A percentile compares a stretch with the other conserved stretches of the same genome.
Conservation (phyloP, 495 filamentous ascomycete genomes). For the Pyrenopolyporus hunteri region DNA sequence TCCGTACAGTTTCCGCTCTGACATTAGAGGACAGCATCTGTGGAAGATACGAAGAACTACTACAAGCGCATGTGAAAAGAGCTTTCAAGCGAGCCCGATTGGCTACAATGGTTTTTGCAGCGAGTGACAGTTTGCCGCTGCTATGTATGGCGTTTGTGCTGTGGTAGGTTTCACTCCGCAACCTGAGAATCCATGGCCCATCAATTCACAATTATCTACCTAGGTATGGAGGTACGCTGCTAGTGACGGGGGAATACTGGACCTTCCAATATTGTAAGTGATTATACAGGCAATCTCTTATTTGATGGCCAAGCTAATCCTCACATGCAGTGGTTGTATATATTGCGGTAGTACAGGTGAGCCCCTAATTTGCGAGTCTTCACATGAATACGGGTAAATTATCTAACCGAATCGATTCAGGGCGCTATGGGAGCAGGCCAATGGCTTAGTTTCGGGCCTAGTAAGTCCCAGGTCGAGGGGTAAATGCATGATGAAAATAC, state of each 20-base stretch:
- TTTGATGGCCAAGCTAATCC: constrained; percentile 14
- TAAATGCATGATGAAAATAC: background rate
- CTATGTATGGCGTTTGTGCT: constrained; percentile 63
- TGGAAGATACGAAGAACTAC: constrained; percentile 53
- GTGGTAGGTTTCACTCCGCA: constrained; percentile 52
- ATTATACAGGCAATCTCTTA: background rate
- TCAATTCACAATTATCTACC: background rate
- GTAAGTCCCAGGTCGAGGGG: constrained; percentile 42
- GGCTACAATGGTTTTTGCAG: constrained; percentile 58
- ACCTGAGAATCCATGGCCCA: background rate
- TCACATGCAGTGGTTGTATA: constrained; percentile 51
- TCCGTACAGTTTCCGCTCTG: constrained; percentile 61
- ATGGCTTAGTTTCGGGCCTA: constrained; percentile 56
- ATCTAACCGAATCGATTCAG: constrained; percentile 33
- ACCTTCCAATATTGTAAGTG: constrained; percentile 54
- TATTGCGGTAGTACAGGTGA: constrained; percentile 53
- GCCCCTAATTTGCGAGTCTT: constrained; percentile 12
- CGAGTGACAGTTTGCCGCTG: constrained; percentile 56
- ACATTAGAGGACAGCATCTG: constrained; percentile 61
- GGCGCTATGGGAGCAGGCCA: constrained; percentile 51
- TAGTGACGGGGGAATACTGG: constrained; percentile 49
- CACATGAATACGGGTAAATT: background rate
- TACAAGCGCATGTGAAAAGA: constrained; percentile 57
- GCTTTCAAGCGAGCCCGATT: constrained; percentile 59
- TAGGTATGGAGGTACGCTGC: constrained; percentile 53